phyloP scores from a whole-genome alignment of 305 asterid species.

The Salvia sclarea region DNA sequence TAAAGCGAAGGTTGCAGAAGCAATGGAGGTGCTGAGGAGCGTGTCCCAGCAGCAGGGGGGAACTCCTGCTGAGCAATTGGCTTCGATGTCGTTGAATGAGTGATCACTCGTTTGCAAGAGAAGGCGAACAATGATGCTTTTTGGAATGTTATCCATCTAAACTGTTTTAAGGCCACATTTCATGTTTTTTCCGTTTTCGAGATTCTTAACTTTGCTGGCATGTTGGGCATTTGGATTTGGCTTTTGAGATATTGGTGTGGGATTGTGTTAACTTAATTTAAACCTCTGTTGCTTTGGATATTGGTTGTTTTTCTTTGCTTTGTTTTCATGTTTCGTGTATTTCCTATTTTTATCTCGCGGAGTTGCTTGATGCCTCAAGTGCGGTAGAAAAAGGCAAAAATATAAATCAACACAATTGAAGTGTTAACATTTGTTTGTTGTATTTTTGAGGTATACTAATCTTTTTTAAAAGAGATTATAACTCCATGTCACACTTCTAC shows the following conservation, averaged over 20 bases:
- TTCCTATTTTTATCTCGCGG: no score
- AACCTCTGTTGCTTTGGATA: not conserved
- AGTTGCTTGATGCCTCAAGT: not conserved
- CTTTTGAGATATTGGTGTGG: not conserved
- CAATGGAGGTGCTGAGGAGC: constrained; percentile 78
- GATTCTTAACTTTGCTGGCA: not conserved
- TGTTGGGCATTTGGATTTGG: not conserved
- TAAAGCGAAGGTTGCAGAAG: constrained; percentile 85
- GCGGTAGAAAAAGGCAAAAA: no score
- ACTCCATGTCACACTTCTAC: no score
- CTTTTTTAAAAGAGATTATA: no score
- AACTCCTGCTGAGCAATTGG: constrained; percentile 57
- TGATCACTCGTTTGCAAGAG: constrained; percentile 7
- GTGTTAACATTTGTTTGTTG: no score
- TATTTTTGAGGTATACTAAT: no score
- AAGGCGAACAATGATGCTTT: not conserved
- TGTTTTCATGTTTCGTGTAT: not conserved
- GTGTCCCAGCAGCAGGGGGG: constrained; percentile 64
- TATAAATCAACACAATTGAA: no score
- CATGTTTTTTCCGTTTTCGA: not conserved
- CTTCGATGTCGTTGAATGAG: constrained; percentile 63
- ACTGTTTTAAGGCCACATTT: not conserved
- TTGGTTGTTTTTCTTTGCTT: not conserved
- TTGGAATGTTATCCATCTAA: not conserved
- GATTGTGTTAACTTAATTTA: not conserved